Evolutionary conservation across 148 eudicot species (phyloP).

Genomic region (Persicaria maculosa): DNA sequence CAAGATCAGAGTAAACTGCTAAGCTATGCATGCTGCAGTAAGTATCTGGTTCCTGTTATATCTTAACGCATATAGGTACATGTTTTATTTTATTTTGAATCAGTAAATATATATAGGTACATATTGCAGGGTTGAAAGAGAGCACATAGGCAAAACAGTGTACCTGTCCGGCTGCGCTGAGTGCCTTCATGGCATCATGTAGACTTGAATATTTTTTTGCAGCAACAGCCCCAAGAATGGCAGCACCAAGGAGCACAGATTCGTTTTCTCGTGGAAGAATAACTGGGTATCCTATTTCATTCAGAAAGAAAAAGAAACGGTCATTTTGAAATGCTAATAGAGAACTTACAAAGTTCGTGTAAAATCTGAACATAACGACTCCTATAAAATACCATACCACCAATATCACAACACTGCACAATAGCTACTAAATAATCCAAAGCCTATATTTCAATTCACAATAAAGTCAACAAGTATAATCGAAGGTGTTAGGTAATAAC

Average conservation of each 20-base stretch:
- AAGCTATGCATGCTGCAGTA: no score
- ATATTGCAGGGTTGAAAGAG: background rate
- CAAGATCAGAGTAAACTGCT: no score
- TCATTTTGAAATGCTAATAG: background rate
- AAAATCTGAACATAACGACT: background rate
- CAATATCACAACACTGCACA: background rate
- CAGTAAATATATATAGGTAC: background rate
- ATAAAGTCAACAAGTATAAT: background rate
- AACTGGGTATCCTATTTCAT: conserved; percentile 63
- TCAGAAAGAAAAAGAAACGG: background rate
- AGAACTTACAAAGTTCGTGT: background rate
- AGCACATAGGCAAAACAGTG: background rate
- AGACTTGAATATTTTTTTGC: conserved; percentile 68
- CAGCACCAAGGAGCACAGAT: conserved; percentile 89
- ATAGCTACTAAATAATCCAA: background rate
- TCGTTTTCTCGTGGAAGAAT: conserved; percentile 88
- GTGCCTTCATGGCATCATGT: conserved; percentile 85
- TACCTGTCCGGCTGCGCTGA: conserved; percentile 91
- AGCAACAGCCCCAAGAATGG: conserved; percentile 97
- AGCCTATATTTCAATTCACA: background rate
- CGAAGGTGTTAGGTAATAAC: background rate
- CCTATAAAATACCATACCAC: background rate
- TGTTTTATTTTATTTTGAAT: no score
- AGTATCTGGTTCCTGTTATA: no score
- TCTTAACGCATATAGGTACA: background rate